These are phyloP conservation scores for Paramecium bursaria DNA, from an alignment of 73 alveolate species.

Conservation along the genomic window DNA sequence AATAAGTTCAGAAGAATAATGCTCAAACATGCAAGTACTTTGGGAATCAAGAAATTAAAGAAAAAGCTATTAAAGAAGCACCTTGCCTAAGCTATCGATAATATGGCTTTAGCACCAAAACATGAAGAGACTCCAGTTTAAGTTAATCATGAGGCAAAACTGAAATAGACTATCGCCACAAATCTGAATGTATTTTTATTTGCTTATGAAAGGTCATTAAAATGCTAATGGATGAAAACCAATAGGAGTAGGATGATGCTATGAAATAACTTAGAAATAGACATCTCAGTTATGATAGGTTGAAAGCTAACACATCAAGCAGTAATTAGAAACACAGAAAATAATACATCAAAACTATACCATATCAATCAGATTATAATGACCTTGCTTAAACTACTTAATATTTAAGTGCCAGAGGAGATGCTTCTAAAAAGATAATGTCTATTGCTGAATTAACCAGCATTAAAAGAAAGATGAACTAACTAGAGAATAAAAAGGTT, in stretches of 20 bases:
- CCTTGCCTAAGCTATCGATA: no score
- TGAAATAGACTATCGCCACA: slow-evolving; percentile 4
- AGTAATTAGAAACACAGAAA: neutral
- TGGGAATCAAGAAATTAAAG: slow-evolving; percentile 33
- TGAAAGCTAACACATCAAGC: no score
- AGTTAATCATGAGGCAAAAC: neutral
- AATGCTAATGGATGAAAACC: slow-evolving; percentile 47
- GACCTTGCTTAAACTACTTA: slow-evolving; percentile 22
- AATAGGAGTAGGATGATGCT: slow-evolving; percentile 25
- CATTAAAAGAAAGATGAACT: slow-evolving; percentile 44
- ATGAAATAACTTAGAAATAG: slow-evolving; percentile 9
- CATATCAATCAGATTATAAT: neutral
- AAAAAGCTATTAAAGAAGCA: no score
- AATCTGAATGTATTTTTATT: slow-evolving; percentile 13
- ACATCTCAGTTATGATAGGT: neutral
- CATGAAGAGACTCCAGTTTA: no score
- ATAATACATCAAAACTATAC: neutral
- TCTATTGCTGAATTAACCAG: slow-evolving; percentile 45
- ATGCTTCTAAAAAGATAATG: slow-evolving; percentile 20
- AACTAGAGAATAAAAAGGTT: slow-evolving; percentile 25
- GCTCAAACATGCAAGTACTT: slow-evolving; percentile 13
- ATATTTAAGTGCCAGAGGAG: slow-evolving; percentile 27
- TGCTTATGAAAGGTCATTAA: slow-evolving; percentile 20
- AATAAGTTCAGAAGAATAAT: slow-evolving; percentile 30
- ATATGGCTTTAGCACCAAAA: no score